These are phyloP conservation scores for Pseudogymnoascus sp. DNA, from an alignment of 2,329 filamentous ascomycete species.

Conservation along the genomic window DNA sequence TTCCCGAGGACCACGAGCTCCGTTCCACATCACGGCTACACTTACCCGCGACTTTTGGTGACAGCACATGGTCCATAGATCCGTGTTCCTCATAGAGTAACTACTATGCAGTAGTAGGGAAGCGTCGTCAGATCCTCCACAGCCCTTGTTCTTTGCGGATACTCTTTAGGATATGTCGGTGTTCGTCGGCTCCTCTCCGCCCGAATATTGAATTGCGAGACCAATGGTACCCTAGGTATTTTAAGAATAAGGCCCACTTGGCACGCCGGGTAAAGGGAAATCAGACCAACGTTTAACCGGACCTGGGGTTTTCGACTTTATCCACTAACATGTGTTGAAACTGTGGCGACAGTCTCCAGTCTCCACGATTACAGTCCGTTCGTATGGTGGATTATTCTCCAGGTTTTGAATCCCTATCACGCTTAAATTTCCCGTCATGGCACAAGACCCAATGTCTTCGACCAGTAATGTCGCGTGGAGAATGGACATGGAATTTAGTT, in stretches of 20 bases:
- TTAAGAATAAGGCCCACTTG: constrained; percentile 6
- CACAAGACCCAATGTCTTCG: background rate
- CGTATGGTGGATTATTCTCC: constrained; percentile 7
- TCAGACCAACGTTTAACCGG: background rate
- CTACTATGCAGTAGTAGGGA: background rate
- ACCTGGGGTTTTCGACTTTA: background rate
- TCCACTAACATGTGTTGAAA: background rate
- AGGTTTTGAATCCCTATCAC: background rate
- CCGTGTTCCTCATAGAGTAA: background rate
- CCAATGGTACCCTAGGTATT: background rate
- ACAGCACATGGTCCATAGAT: background rate
- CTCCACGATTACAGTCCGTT: background rate
- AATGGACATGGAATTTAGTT: background rate
- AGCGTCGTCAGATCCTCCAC: background rate
- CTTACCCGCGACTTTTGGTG: background rate
- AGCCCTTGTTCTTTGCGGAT: background rate
- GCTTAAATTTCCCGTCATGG: background rate
- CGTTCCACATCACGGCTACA: background rate
- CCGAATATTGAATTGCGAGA: background rate
- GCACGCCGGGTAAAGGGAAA: background rate
- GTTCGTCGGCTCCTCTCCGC: background rate
- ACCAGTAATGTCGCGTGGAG: background rate
- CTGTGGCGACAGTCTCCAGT: background rate
- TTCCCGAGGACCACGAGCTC: background rate
- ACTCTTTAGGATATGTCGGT: background rate